Evolutionary conservation across 805 yeast species (phyloP), one percentile per base, ranked within the genome.

Genomic region (Metschnikowia reukaufii): DNA sequence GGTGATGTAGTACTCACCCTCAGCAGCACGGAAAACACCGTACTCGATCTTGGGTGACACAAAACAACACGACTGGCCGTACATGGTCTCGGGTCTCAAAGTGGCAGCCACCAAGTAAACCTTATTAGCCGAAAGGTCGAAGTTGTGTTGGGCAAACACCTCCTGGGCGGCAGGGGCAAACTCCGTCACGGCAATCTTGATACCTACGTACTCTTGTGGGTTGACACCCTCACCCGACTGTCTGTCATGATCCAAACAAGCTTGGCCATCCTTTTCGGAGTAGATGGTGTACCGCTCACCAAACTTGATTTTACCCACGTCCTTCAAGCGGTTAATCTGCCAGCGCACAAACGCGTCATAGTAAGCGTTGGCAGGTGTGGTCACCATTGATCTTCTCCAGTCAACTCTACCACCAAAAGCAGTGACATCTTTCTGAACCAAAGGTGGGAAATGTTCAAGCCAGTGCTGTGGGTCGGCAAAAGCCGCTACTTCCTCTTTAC

Each of bases 191-290:
- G 80, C 73, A 62, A 94, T 92, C 79, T 94, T 94, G 65, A 94
- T 82, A 58, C 91, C 97, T 29, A 88, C 83, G 70, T 94, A 94
- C 70, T 94, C 99, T 73, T 94, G 98, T 35, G 99, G 97, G 57
- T 84, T 79, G 36, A 94, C 94, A 68, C 95, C 98, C 74, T 94
- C 99, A 66, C 99, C 99, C 41, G 92, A 81, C 69, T 81, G 86
- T 78, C 99, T 85, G 72, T 94, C 99, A 70, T 94, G 99, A 70
- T 94, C 99, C 92, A 94, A 91, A 78, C 99, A 94, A 33, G 99
- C 95, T 77, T 94, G 99, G 55, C 97, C 97, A 71, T 94, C 99
- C 73, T 88, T 92, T 65, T 90, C 96, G 35, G 98, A 91, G 73
- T 88, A 94, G 62, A 94, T 88, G 57, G 99, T 94, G 77, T 90